Evolutionary conservation across 1,284 basidiomycete genomes (phyloP), one percentile per base, ranked within the genome.

Genomic region (Sanghuangporus sanghuang): DNA sequence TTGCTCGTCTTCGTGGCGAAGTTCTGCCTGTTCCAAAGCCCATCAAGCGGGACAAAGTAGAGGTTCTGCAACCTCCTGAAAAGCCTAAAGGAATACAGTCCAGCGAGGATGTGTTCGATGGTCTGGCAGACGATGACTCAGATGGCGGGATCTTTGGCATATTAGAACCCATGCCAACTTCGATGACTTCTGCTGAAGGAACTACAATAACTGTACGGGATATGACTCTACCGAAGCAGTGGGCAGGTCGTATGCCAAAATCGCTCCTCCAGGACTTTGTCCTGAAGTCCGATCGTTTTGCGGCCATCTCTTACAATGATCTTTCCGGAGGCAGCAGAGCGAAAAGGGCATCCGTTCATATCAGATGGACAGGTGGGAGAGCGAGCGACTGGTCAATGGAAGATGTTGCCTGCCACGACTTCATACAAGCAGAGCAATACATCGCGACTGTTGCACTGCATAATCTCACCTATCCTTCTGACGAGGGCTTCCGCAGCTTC

Each of bases 341-440:
- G 2, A 88, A 86, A 67, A 82, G 93, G 49, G 86, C 86, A 12
- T 80, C 83, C 36, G 80, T 95, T 44, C 84, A 78, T 63, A 82
- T 96, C 63, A 80, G 86, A 18, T 95, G 93, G 92, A 80, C 84
- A 55, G 82, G 82, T 14, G 81, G 78, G 39, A 82, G 81, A 67
- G 76, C 80, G 23, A 84, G 87, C 62, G 83, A 87, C 57, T 96
- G 92, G 88, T 74, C 74, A 16, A 98, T 98, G 93, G 85, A 90
- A 1, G 87, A 93, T 64, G 78, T 93, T 46, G 95, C 92, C 3
- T 98, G 96, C 71, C 78, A 85, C 50, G 85, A 91, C 65, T 81
- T 86, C 63, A 72, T 72, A 0, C 93, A 98, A 71, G 95, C 96
- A 3, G 93, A 96, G 71, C 90, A 98, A 70, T 98, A 95, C 70